Conservation (phyloP, 2,329 filamentous ascomycete species). For the Scedosporium boydii region DNA sequence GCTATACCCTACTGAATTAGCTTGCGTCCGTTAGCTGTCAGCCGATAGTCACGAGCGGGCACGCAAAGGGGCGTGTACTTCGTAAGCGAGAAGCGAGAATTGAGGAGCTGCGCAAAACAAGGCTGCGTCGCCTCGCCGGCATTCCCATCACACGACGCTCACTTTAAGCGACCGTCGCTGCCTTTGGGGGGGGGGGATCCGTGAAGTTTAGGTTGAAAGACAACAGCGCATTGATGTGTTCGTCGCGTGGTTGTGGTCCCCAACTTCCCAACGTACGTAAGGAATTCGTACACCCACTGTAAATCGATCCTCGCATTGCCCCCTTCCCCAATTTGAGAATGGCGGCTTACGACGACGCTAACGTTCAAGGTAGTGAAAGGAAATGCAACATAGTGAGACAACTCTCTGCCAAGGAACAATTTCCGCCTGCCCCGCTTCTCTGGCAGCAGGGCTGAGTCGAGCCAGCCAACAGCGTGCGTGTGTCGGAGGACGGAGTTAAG, state of each 20-base stretch:
- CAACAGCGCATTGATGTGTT: not conserved
- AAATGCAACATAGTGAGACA: not conserved
- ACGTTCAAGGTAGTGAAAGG: no score
- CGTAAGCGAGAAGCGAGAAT: not conserved
- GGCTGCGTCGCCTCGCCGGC: not conserved
- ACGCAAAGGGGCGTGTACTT: not conserved
- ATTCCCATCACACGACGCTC: not conserved
- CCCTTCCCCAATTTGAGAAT: no score
- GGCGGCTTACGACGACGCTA: no score
- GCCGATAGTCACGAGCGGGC: not conserved
- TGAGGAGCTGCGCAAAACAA: not conserved
- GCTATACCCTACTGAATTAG: not conserved
- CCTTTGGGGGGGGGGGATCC: not conserved
- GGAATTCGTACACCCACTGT: no score
- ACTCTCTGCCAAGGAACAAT: not conserved
- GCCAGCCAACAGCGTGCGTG: not conserved
- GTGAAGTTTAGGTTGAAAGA: not conserved
- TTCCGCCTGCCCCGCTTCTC: not conserved
- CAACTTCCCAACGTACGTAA: no score
- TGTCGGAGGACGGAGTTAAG: not conserved
- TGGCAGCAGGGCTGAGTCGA: not conserved
- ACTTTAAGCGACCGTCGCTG: not conserved
- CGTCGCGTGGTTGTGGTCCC: not conserved
- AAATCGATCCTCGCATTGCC: no score
- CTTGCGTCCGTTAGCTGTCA: not conserved